Base-by-base conservation (phyloP, 441 rosid genomes). In the Syzygium malaccense region DNA sequence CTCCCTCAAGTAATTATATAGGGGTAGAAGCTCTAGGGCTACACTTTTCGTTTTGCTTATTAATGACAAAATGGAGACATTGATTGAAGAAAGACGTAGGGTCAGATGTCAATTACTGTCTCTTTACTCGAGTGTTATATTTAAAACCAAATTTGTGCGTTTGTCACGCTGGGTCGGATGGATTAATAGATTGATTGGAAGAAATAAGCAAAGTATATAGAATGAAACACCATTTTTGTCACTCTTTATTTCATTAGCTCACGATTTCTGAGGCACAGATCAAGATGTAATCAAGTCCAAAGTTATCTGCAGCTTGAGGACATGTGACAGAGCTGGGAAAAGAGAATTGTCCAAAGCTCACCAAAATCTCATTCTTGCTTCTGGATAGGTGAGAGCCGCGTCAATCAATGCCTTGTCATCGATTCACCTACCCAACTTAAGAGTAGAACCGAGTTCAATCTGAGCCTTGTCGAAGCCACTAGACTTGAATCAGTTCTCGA, bases 1-100 rank as follows among this genome's bases (percentile, higher is more conserved):
- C 18, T 75, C 30, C 1, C 83, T 41, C 13, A 51, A 75, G 53
- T 41, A 23, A 75, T 41, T 26, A 75, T 41, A 41, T 41, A 28
- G 83, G 53, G n/a, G 91, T 93, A 56, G 91, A 92, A 91, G 86
- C 95, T 86, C 3, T 98, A 97, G 92, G 98, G 96, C 93, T 96
- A 97, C 92, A 96, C 94, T 88, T 95, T 96, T 91, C 87, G 93
- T 87, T 93, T 56, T 10, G 28, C 60, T 26, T 56, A 23, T 56
- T 56, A 8, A 56, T 25, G 28, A 23, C 60, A 56, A 56, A 7
- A 56, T 23, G 26, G 60, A 56, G 60, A 56, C 60, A 20, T 56
- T 56, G 8, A 7, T 56, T 56, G 11, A 23, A 20, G 28, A 56
- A 56, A 56, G 60, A 23, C 28, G 8, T 23, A 56, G 5, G 98